Evolutionary conservation across 257 asterid species (phyloP).

Genomic region (Anisodus acutangulus): DNA sequence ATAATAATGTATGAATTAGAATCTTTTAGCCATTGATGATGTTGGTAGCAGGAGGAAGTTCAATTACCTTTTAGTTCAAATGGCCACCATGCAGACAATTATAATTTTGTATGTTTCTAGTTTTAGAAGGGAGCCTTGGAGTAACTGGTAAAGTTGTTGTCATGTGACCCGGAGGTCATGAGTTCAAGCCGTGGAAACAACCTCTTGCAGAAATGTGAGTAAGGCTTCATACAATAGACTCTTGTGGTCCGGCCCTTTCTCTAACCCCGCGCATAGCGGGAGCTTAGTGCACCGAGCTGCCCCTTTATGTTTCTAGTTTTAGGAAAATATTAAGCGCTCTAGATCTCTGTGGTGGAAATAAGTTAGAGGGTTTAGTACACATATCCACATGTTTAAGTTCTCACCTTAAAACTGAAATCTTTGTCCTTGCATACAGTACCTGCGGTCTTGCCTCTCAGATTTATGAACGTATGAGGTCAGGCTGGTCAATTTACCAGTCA

Average conservation of each 20-base stretch:
- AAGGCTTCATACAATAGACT: no score
- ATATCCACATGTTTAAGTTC: neutral
- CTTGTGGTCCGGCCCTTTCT: no score
- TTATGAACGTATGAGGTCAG: constrained; percentile 4
- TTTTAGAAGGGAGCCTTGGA: no score
- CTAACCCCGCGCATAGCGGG: no score
- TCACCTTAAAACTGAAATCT: neutral
- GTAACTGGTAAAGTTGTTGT: no score
- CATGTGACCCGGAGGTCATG: no score
- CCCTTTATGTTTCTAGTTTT: neutral
- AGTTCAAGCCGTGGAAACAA: no score
- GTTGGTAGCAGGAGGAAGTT: neutral
- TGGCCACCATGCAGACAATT: neutral
- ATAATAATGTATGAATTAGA: neutral
- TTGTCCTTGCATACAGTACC: neutral
- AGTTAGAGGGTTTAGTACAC: constrained; percentile 19
- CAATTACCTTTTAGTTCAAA: neutral
- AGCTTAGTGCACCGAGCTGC: no score
- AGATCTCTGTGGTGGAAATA: neutral
- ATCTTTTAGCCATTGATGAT: neutral
- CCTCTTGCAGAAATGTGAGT: no score
- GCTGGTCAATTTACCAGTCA: neutral
- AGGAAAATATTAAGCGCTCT: neutral
- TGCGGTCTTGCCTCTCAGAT: neutral
- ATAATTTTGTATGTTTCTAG: neutral